Percentiles rank a stretch among this genome's conserved stretches.
phyloP scores from a whole-genome alignment of 306 rosid genomes.

The Malus asiatica region DNA sequence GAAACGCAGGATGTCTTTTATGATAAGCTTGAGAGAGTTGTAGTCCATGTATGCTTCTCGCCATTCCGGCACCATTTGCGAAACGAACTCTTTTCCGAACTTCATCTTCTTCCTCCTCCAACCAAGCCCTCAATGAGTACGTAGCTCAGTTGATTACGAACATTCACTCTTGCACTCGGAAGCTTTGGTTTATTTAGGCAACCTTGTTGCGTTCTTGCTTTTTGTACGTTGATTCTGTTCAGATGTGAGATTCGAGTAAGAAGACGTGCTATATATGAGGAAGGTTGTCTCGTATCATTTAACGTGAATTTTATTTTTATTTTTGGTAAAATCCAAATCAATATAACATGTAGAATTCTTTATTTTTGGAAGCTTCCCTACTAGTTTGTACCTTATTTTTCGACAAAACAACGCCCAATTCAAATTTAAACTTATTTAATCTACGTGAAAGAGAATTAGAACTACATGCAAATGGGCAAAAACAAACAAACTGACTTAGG shows the following conservation, averaged over 20 bases:
- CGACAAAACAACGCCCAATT: no score
- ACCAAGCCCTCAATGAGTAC: background rate
- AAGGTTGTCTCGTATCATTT: background rate
- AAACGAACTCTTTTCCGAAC: slow-evolving; percentile 63
- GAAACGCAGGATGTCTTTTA: slow-evolving; percentile 26
- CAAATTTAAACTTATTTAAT: no score
- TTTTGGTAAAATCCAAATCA: background rate
- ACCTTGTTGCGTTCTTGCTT: background rate
- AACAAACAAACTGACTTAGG: no score
- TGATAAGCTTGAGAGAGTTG: slow-evolving; percentile 37
- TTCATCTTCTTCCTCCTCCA: slow-evolving; percentile 35
- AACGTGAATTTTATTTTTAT: background rate
- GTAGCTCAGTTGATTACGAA: no score
- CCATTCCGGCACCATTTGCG: slow-evolving; percentile 84
- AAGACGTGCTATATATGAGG: background rate
- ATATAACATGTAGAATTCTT: background rate
- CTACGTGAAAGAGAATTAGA: no score
- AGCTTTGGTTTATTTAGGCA: no score
- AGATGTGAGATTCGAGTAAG: background rate
- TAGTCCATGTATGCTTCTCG: slow-evolving; percentile 68
- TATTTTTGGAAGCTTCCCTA: background rate
- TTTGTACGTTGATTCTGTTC: background rate
- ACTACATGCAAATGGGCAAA: no score
- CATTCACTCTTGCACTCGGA: no score
- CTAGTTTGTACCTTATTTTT: no score